Percentiles rank a stretch among this genome's conserved stretches.
These are phyloP conservation scores for Saccharomycopsis javanensis DNA, from an alignment of 805 yeast species.

Conservation along the genomic window DNA sequence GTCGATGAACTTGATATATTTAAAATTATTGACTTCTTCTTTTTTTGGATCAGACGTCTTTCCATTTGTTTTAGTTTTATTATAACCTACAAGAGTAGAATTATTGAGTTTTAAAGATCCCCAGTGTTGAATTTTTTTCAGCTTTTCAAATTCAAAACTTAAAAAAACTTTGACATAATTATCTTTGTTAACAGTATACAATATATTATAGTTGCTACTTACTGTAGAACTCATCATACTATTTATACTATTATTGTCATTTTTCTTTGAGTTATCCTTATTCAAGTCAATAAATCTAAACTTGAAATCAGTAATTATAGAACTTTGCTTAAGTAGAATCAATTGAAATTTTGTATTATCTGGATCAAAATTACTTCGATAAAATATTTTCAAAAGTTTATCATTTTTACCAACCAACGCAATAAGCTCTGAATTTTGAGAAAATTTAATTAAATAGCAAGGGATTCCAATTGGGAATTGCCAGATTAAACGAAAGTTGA, in stretches of 20 bases:
- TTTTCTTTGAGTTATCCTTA: neutral
- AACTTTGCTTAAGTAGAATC: slow-evolving; percentile 56
- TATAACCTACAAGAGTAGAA: slow-evolving; percentile 1
- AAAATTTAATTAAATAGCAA: slow-evolving; percentile 44
- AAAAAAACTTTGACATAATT: slow-evolving; percentile 58
- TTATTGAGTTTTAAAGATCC: slow-evolving; percentile 33
- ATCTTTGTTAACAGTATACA: slow-evolving; percentile 60
- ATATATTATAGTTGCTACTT: slow-evolving; percentile 36
- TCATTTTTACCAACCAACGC: slow-evolving; percentile 59
- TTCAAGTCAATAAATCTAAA: slow-evolving; percentile 14
- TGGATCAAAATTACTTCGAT: slow-evolving; percentile 57
- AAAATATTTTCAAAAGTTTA: slow-evolving; percentile 67
- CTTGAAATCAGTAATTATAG: slow-evolving; percentile 40
- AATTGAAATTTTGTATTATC: slow-evolving; percentile 59
- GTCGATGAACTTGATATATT: slow-evolving; percentile 34
- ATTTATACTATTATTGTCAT: slow-evolving; percentile 40
- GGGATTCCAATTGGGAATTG: slow-evolving; percentile 48
- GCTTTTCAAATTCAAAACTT: slow-evolving; percentile 50
- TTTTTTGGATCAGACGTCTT: neutral
- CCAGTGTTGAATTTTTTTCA: slow-evolving; percentile 48
- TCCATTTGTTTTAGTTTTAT: neutral
- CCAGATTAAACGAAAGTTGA: slow-evolving; percentile 28
- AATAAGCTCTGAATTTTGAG: slow-evolving; percentile 60
- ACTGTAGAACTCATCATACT: slow-evolving; percentile 15
- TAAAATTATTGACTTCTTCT: slow-evolving; percentile 19